Conservation (phyloP, 495 filamentous ascomycete species). For the Hyaloscypha hepaticicola region DNA sequence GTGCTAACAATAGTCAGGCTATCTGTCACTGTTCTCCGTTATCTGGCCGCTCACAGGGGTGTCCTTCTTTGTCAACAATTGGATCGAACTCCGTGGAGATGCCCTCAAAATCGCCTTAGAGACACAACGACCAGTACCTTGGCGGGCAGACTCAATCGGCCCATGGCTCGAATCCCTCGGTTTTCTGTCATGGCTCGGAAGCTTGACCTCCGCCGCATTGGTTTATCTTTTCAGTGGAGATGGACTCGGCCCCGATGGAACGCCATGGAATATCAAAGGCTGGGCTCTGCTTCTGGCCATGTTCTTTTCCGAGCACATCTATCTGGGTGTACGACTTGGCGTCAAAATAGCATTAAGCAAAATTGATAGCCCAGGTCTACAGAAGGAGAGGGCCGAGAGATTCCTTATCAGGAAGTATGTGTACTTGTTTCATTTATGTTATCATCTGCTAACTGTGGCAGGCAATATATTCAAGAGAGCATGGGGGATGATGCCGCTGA, state of each 20-base stretch:
- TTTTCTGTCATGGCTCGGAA: constrained; percentile 90
- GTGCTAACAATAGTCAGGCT: constrained; percentile 53
- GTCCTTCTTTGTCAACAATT: constrained; percentile 94
- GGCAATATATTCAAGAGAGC: constrained; percentile 47
- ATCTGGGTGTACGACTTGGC: constrained; percentile 67
- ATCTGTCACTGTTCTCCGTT: constrained; percentile 89
- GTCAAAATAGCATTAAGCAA: constrained; percentile 71
- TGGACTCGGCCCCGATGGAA: constrained; percentile 39
- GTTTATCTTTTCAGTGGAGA: constrained; percentile 83
- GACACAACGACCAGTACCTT: constrained; percentile 83
- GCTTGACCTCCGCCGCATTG: constrained; percentile 77
- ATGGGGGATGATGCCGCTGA: constrained; percentile 47
- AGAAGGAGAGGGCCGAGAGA: constrained; percentile 74
- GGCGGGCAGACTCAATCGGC: constrained; percentile 87
- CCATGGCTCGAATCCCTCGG: constrained; percentile 88
- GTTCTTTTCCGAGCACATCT: constrained; percentile 84
- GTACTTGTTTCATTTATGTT: constrained; percentile 37
- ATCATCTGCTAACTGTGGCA: neutral
- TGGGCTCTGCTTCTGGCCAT: constrained; percentile 85
- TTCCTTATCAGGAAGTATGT: constrained; percentile 72
- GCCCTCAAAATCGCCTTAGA: constrained; percentile 92
- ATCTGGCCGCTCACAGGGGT: constrained; percentile 87
- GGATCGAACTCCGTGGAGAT: constrained; percentile 90
- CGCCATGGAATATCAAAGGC: constrained; percentile 65
- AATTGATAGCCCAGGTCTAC: constrained; percentile 78